These are phyloP conservation scores for Auriscalpium microsporum DNA, from an alignment of 768 basidiomycete species.

Conservation along the genomic window DNA sequence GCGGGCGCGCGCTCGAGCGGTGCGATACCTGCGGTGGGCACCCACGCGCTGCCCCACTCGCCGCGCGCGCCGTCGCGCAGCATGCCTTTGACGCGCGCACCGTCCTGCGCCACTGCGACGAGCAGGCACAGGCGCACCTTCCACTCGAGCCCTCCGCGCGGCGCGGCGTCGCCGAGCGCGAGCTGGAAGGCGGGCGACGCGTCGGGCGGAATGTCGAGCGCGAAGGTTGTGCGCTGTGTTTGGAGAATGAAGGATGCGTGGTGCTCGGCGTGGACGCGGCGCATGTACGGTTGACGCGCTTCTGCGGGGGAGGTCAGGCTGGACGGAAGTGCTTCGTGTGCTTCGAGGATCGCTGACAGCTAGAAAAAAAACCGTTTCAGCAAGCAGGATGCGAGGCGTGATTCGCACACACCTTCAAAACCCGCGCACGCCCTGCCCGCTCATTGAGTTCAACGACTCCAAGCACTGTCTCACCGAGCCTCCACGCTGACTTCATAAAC, in stretches of 20 bases:
- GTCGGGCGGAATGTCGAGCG: slow-evolving; percentile 88
- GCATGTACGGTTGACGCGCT: slow-evolving; percentile 37
- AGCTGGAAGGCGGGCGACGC: slow-evolving; percentile 82
- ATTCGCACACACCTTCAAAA: slow-evolving; percentile 55
- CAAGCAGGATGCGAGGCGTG: not conserved
- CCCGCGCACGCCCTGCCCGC: slow-evolving; percentile 56
- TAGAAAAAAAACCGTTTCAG: slow-evolving; percentile 22
- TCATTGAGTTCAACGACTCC: slow-evolving; percentile 87
- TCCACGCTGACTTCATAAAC: slow-evolving; percentile 83
- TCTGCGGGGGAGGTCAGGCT: slow-evolving; percentile 41
- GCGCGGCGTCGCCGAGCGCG: slow-evolving; percentile 32
- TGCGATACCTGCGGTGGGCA: slow-evolving; percentile 46
- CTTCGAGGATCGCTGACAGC: slow-evolving; percentile 85
- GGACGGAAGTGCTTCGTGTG: slow-evolving; percentile 75
- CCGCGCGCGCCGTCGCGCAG: slow-evolving; percentile 49
- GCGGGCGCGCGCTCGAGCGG: slow-evolving; percentile 43
- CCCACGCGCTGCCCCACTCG: slow-evolving; percentile 68
- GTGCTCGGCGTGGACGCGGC: slow-evolving; percentile 79
- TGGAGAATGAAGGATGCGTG: slow-evolving; percentile 68
- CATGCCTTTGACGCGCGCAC: slow-evolving; percentile 42
- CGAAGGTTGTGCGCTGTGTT: slow-evolving; percentile 72
- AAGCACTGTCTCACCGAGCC: slow-evolving; percentile 86
- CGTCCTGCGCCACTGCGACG: slow-evolving; percentile 58
- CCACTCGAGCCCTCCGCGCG: slow-evolving; percentile 79
- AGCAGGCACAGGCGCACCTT: slow-evolving; percentile 78